Evolutionary conservation across 2,329 filamentous ascomycete genomes (phyloP), one percentile per base, ranked within the genome.

Genomic region (Colletotrichum viniferum): DNA sequence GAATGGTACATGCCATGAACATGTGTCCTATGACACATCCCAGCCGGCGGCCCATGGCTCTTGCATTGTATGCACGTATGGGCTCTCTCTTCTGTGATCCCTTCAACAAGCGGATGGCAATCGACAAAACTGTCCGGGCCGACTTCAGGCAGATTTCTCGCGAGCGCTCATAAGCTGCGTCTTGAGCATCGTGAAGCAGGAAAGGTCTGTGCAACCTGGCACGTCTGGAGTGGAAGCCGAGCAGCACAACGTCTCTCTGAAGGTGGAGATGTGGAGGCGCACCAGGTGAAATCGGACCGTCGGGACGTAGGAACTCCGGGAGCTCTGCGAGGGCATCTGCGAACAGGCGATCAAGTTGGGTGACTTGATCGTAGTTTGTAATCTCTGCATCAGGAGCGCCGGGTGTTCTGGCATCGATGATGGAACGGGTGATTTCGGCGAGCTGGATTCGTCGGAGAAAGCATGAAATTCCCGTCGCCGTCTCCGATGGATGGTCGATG

Each of bases 371-470:
- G 52, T 84, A 83, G 30, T 82, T 77, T 5, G 80, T 77, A 26
- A 81, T 79, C 13, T 86, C 84, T n/a, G 78, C 74, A 14, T 75
- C 79, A 9, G 80, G 77, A 1, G 78, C 74, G 12, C 76, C 76
- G 18, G 81, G 76, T 8, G 80, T 80, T 16, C 79, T 79, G 16
- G 79, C 78, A 58, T 87, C 86, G 13, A 82, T 79, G 13, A 85
- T 81, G 6, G 78, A 76, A 10, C 84, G 85, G 69, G 80, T 81
- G 24, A 86, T 76, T 52, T 87, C 85, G 9, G 83, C 81, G 1
- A 87, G 79, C 6, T 81, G 82, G 66, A 84, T 80, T 18, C 85
- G 83, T 56, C 85, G 82, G 13, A 87, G 77, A 32, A 85, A 82
- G 65, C 83, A 85, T 2, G 84, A 85, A 69, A 85, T 80, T 24